phyloP scores from a whole-genome alignment of 2,329 filamentous ascomycete species.

The Colletotrichum australisinense region DNA sequence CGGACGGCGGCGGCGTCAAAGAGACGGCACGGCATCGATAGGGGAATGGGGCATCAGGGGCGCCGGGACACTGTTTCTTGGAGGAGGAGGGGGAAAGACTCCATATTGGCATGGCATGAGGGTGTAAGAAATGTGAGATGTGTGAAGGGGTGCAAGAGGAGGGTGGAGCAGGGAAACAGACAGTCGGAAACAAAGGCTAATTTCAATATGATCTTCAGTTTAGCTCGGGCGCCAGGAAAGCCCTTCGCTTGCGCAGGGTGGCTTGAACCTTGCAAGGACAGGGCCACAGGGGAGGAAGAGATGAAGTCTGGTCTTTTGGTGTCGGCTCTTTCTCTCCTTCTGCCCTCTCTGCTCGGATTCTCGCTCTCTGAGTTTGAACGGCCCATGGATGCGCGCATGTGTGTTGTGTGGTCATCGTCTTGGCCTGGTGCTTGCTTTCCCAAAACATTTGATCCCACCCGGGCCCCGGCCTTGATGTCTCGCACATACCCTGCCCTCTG shows the following conservation, averaged over 20 bases:
- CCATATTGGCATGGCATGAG: constrained; percentile 28
- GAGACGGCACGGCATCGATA: constrained; percentile 26
- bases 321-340: constrained; percentile 10
- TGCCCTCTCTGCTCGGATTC: constrained; percentile 17
- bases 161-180: constrained; percentile 31
- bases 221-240: constrained; percentile 36
- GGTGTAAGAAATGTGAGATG: neutral
- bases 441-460: constrained; percentile 30
- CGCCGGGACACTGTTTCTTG: constrained; percentile 24
- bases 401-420: constrained; percentile 5
- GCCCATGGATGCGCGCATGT: neutral
- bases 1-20: constrained; percentile 19
- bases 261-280: constrained; percentile 33
- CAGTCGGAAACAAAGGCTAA: constrained; percentile 38
- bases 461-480: constrained; percentile 29
- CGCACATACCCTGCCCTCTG: constrained; percentile 26
- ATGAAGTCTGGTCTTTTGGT: constrained; percentile 1
- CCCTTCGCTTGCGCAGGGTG: constrained; percentile 37
- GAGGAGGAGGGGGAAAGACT: constrained; percentile 8
- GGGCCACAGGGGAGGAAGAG: neutral
- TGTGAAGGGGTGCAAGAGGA: constrained; percentile 3
- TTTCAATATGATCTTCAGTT: constrained; percentile 36
- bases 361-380: neutral
- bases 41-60: constrained; percentile 18
- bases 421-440: constrained; percentile 27